phyloP scores from a whole-genome alignment of 768 basidiomycete genomes.

The Boletus reticulatus region DNA sequence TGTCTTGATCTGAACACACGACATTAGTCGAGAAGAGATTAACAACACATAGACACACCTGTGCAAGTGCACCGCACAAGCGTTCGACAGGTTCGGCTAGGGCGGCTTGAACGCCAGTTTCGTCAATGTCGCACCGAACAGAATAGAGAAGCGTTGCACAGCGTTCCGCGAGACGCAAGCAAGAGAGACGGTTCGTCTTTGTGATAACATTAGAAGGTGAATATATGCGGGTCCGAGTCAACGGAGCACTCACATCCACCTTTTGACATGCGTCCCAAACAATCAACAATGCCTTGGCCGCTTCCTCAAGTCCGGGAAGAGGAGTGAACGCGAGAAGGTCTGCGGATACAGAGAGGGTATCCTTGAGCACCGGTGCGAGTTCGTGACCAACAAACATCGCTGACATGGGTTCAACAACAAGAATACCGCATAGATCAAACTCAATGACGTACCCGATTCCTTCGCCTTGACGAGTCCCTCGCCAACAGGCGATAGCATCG shows the following conservation, averaged over 20 bases:
- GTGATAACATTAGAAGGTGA: not conserved
- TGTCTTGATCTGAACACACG: conserved; percentile 38
- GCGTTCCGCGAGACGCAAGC: conserved; percentile 68
- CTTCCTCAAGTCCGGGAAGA: conserved; percentile 51
- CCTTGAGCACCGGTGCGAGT: conserved; percentile 34
- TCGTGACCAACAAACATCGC: conserved; percentile 35
- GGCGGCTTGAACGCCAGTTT: conserved; percentile 52
- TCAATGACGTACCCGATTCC: conserved; percentile 14
- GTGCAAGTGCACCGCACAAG: conserved; percentile 38
- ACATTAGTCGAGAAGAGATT: not conserved
- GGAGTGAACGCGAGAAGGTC: conserved; percentile 49
- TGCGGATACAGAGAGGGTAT: conserved; percentile 35
- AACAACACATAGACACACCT: conserved; percentile 31
- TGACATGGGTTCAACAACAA: conserved; percentile 8
- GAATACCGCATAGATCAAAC: not conserved
- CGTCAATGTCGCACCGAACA: conserved; percentile 57
- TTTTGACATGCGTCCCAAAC: conserved; percentile 66
- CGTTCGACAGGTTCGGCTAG: conserved; percentile 46
- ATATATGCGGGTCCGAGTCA: not conserved
- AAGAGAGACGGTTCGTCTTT: conserved; percentile 66
- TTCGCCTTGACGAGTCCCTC: conserved; percentile 19
- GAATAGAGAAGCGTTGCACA: conserved; percentile 68
- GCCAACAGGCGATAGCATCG: conserved; percentile 24
- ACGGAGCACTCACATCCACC: conserved; percentile 51
- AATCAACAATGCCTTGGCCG: conserved; percentile 48